These are phyloP conservation scores for Iris pallida DNA, from an alignment of 116 monocot genomes.

Conservation along the genomic window DNA sequence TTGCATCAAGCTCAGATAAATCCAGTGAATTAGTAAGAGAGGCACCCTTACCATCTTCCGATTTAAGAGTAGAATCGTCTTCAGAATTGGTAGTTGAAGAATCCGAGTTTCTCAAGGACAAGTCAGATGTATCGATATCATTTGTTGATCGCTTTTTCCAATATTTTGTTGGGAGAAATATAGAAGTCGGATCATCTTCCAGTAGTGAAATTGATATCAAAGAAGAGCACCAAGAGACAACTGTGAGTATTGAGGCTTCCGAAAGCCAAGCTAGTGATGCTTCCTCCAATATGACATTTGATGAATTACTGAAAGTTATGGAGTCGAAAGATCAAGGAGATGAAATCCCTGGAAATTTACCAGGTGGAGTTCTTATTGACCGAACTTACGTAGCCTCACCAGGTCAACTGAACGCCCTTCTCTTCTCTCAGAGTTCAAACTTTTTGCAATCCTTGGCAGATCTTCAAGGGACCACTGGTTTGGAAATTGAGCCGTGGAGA, in stretches of 20 bases:
- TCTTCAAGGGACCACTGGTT: too few species aligned
- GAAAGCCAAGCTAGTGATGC: constrained; percentile 23
- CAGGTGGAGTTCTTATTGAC: constrained; percentile 34
- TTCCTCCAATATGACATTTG: constrained; percentile 42
- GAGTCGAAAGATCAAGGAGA: constrained; percentile 54
- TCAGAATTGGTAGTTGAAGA: constrained; percentile 23
- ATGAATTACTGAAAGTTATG: constrained; percentile 59
- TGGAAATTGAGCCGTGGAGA: background rate
- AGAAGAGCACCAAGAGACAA: constrained; percentile 16
- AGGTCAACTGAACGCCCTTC: too few species aligned
- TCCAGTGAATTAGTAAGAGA: constrained; percentile 49
- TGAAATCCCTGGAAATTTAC: constrained; percentile 29
- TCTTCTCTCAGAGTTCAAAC: too few species aligned
- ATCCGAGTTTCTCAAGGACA: constrained; percentile 33
- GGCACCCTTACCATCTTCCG: constrained; percentile 15
- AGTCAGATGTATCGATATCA: constrained; percentile 24
- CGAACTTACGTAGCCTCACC: too few species aligned
- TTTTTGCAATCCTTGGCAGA: too few species aligned
- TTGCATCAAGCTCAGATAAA: constrained; percentile 49
- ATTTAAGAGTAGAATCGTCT: constrained; percentile 27
- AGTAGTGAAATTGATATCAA: constrained; percentile 18
- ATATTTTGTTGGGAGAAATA: constrained; percentile 44
- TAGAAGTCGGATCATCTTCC: constrained; percentile 14
- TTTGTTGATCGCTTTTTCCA: constrained; percentile 50
- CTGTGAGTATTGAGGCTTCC: constrained; percentile 15